Conservation (phyloP, 2,329 filamentous ascomycete genomes). For the Elsinoe ampelina region DNA sequence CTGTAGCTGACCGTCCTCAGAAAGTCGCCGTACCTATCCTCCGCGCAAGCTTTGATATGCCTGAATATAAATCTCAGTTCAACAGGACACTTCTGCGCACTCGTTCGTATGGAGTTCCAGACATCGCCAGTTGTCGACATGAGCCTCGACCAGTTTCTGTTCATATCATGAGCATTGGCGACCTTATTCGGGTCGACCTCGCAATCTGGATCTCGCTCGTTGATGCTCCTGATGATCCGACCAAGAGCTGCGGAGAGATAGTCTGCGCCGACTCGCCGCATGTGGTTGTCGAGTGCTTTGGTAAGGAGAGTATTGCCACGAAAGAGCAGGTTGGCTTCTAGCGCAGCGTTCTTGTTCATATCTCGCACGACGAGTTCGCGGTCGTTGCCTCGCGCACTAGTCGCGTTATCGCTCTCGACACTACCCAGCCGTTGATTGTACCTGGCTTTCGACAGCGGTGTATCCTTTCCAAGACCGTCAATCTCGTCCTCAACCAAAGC, state of each 20-base stretch:
- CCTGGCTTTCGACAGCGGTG: slow-evolving; percentile 55
- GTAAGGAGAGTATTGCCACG: slow-evolving; percentile 90
- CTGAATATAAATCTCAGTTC: slow-evolving; percentile 80
- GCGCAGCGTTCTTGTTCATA: slow-evolving; percentile 66
- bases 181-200: slow-evolving; percentile 88
- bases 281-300: slow-evolving; percentile 87
- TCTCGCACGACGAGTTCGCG: slow-evolving; percentile 65
- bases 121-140: slow-evolving; percentile 69
- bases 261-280: slow-evolving; percentile 87
- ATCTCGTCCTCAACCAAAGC: slow-evolving; percentile 94
- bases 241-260: slow-evolving; percentile 80
- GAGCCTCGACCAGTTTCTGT: slow-evolving; percentile 73
- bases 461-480: slow-evolving; percentile 79
- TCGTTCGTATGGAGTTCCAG: slow-evolving; percentile 73
- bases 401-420: slow-evolving; percentile 53
- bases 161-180: slow-evolving; percentile 56
- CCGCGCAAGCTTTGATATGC: slow-evolving; percentile 83
- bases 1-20: slow-evolving; percentile 83
- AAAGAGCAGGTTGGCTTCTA: slow-evolving; percentile 91
- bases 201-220: slow-evolving; percentile 81
- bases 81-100: slow-evolving; percentile 64
- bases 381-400: slow-evolving; percentile 34
- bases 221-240: slow-evolving; percentile 82
- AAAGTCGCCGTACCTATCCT: slow-evolving; percentile 90
- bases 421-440: slow-evolving; percentile 64